Evolutionary conservation across 129 eudicot species (phyloP).

Genomic region (Flaveria sonorensis): DNA sequence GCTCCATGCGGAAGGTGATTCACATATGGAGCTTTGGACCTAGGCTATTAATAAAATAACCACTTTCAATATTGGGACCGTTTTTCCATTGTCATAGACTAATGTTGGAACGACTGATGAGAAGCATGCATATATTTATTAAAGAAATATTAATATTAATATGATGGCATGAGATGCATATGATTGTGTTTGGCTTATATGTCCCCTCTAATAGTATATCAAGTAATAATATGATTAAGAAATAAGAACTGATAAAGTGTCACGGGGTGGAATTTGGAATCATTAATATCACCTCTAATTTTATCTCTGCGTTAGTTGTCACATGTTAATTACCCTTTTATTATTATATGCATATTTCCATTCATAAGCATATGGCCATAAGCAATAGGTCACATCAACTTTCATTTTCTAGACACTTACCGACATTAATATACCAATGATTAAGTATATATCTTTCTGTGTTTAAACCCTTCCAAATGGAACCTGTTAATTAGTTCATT

Average conservation of each 20-base stretch:
- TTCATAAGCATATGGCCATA: conserved; percentile 1
- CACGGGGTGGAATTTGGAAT: conserved; percentile 35
- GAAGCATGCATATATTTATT: conserved; percentile 23
- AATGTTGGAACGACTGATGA: conserved; percentile 17
- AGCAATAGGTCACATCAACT: not conserved
- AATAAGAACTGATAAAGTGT: conserved; percentile 37
- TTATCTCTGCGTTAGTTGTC: conserved; percentile 13
- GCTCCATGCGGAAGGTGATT: conserved; percentile 18
- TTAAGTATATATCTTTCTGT: not conserved
- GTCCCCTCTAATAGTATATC: conserved; percentile 28
- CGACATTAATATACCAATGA: not conserved
- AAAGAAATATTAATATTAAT: conserved; percentile 15
- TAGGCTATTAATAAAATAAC: conserved; percentile 2
- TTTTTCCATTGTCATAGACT: conserved; percentile 23
- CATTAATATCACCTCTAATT: conserved; percentile 37
- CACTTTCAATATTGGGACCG: conserved; percentile 10
- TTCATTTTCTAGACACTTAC: not conserved
- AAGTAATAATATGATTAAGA: conserved; percentile 40
- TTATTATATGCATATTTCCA: too few species aligned
- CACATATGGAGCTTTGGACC: not conserved
- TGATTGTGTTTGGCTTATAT: conserved; percentile 44
- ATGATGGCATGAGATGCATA: conserved; percentile 29
- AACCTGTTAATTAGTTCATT: conserved; percentile 8
- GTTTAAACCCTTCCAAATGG: conserved; percentile 12
- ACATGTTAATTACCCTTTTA: not conserved